Conservation (phyloP, 1,284 basidiomycete species). For the Hymenochaete sp. region DNA sequence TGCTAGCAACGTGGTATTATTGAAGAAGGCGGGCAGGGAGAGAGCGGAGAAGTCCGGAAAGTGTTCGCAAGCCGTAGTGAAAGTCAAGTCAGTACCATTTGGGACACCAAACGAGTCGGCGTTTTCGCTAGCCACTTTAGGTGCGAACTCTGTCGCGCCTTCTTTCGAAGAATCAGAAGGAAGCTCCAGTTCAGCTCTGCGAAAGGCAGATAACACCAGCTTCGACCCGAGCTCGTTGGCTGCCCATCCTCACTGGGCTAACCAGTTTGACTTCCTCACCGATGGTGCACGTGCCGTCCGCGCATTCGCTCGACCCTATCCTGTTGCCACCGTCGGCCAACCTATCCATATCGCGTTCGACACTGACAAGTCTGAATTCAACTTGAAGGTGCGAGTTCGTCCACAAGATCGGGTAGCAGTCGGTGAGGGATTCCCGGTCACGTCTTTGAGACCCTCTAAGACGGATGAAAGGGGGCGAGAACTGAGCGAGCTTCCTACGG, state of each 20-base stretch:
- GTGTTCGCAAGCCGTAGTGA: slow-evolving; percentile 9
- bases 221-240: not conserved
- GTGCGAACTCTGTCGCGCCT: slow-evolving; percentile 11
- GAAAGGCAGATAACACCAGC: too few relatives aligned
- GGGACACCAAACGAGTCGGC: slow-evolving; percentile 8
- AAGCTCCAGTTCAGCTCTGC: not conserved
- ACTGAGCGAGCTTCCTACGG: slow-evolving; percentile 50
- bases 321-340: slow-evolving; percentile 63
- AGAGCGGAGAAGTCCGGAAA: too few relatives aligned
- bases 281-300: slow-evolving; percentile 76
- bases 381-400: slow-evolving; percentile 53
- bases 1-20: slow-evolving; percentile 10
- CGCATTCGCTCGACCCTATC: slow-evolving; percentile 80
- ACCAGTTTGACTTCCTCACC: slow-evolving; percentile 61
- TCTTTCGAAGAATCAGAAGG: slow-evolving; percentile 4
- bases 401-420: slow-evolving; percentile 38
- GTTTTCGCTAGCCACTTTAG: slow-evolving; percentile 14
- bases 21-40: too few relatives aligned
- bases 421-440: not conserved
- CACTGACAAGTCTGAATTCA: slow-evolving; percentile 61
- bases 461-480: slow-evolving; percentile 17
- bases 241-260: slow-evolving; percentile 25
- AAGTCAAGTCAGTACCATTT: slow-evolving; percentile 2
- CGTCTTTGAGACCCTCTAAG: slow-evolving; percentile 15
- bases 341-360: slow-evolving; percentile 68